Conservation (phyloP, 495 filamentous ascomycete species). For the Annulohypoxylon stygium region DNA sequence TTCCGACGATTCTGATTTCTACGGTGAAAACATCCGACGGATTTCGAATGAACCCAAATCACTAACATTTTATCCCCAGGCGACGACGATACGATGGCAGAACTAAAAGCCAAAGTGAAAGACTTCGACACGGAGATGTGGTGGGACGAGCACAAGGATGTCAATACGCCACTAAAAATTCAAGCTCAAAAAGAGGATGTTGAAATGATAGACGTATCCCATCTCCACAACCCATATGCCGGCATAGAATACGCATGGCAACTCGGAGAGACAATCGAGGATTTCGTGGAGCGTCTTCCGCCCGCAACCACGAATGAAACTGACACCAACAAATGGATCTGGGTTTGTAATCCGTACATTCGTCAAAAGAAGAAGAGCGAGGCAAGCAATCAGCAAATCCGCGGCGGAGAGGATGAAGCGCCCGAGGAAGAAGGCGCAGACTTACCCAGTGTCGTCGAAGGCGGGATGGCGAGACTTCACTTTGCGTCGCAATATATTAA, state of each 20-base stretch:
- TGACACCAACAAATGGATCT: conserved; percentile 72
- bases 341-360: conserved; percentile 68
- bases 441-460: conserved; percentile 45
- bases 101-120: conserved; percentile 51
- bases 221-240: conserved; percentile 62
- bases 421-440: conserved; percentile 51
- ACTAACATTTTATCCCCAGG: conserved; percentile 57
- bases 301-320: conserved; percentile 67
- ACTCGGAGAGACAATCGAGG: conserved; percentile 68
- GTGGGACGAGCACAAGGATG: conserved; percentile 55
- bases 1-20: conserved; percentile 81
- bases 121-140: conserved; percentile 62
- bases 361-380: conserved; percentile 40
- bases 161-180: conserved; percentile 44
- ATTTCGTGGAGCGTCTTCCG: conserved; percentile 75
- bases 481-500: conserved; percentile 53
- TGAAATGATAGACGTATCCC: conserved; percentile 32
- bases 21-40: conserved; percentile 62
- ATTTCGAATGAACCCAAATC: conserved; percentile 10
- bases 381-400: conserved; percentile 51
- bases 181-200: conserved; percentile 40
- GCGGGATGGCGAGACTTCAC: conserved; percentile 54
- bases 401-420: conserved; percentile 58
- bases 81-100: conserved; percentile 61
- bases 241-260: conserved; percentile 60